These are phyloP conservation scores for Xylariaceae sp. DNA, from an alignment of 2,329 filamentous ascomycete species.

Conservation along the genomic window DNA sequence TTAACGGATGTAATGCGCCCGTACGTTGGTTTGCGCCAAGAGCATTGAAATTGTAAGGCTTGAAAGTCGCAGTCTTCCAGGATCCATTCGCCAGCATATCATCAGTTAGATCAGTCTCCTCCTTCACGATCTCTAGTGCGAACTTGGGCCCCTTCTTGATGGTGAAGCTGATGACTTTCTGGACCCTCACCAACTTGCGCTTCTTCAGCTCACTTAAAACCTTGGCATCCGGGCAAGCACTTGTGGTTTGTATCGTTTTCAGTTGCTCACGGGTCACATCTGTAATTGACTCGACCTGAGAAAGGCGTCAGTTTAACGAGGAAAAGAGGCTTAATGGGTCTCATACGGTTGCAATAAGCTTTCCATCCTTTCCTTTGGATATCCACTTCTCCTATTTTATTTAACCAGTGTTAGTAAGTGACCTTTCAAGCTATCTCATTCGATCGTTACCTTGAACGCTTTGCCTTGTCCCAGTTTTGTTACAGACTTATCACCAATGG, in stretches of 20 bases:
- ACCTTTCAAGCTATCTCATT: neutral
- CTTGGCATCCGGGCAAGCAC: slow-evolving; percentile 68
- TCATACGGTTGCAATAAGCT: slow-evolving; percentile 8
- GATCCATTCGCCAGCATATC: slow-evolving; percentile 85
- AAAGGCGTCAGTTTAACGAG: neutral
- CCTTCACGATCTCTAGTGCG: slow-evolving; percentile 80
- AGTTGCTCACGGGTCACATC: slow-evolving; percentile 77
- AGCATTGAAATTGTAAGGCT: slow-evolving; percentile 57
- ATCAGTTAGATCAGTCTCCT: slow-evolving; percentile 90
- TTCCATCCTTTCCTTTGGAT: slow-evolving; percentile 37
- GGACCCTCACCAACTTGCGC: slow-evolving; percentile 78
- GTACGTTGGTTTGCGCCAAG: slow-evolving; percentile 58
- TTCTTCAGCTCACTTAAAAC: slow-evolving; percentile 79
- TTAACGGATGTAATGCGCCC: slow-evolving; percentile 66
- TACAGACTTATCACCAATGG: slow-evolving; percentile 67
- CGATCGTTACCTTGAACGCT: slow-evolving; percentile 64
- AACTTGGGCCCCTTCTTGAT: slow-evolving; percentile 84
- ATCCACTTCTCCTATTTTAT: slow-evolving; percentile 56
- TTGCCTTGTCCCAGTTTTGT: slow-evolving; percentile 88
- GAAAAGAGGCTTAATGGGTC: neutral
- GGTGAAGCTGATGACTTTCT: slow-evolving; percentile 82
- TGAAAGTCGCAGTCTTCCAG: slow-evolving; percentile 92
- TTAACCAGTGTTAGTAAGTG: neutral
- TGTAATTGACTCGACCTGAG: slow-evolving; percentile 64
- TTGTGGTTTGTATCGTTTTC: slow-evolving; percentile 64